Evolutionary conservation across 805 yeast species (phyloP).

Genomic region (Kodamaea laetipori): DNA sequence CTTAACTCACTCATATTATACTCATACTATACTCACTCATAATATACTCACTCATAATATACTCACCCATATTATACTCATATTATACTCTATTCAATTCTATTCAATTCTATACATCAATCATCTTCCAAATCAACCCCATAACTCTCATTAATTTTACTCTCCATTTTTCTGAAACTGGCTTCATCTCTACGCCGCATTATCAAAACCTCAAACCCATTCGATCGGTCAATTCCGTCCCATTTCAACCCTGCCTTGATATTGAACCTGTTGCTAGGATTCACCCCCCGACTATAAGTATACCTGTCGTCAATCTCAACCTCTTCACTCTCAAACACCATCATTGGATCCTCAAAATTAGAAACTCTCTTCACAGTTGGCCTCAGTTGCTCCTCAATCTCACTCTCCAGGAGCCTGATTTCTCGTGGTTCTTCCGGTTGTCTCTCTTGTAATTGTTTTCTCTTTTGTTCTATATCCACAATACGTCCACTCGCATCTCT

Average conservation of each 20-base stretch:
- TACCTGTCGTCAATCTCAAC: conserved; percentile 19
- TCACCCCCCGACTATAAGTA: conserved; percentile 48
- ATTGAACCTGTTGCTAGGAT: conserved; percentile 70
- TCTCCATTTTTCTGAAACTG: conserved; percentile 22
- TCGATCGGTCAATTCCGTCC: conserved; percentile 91
- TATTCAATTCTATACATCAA: too few relatives aligned
- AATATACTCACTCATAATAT: too few relatives aligned
- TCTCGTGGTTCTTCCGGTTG: conserved; percentile 18
- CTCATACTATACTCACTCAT: too few relatives aligned
- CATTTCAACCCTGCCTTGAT: conserved; percentile 80
- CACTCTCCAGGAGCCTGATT: conserved; percentile 24
- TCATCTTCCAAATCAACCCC: background rate
- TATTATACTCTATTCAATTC: too few relatives aligned
- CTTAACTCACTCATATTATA: too few relatives aligned
- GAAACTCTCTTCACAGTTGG: conserved; percentile 26
- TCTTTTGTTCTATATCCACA: conserved; percentile 40
- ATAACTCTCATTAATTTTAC: conserved; percentile 13
- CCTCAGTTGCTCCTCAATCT: conserved; percentile 38
- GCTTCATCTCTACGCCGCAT: conserved; percentile 40
- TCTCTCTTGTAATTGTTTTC: conserved; percentile 22
- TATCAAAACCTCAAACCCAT: conserved; percentile 77
- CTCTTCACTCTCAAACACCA: conserved; percentile 38
- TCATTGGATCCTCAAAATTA: conserved; percentile 65
- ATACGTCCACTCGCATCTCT: conserved; percentile 65
- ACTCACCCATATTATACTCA: too few relatives aligned